A percentile compares a stretch with the other conserved stretches of the same genome.
Evolutionary conservation across 305 asterid species (phyloP).

Genomic region (Fraxinus ornus): DNA sequence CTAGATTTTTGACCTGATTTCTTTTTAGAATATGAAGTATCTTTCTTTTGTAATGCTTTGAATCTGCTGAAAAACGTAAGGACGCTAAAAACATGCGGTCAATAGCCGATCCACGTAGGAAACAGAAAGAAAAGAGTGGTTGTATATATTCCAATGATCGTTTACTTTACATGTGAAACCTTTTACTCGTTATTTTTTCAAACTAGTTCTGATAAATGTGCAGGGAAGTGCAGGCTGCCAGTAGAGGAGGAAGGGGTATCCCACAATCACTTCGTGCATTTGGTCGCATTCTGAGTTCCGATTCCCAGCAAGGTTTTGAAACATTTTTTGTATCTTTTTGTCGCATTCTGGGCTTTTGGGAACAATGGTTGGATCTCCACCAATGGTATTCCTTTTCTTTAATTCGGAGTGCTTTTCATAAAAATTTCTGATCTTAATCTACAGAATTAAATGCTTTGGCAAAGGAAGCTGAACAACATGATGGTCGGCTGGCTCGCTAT

Average conservation of each 20-base stretch:
- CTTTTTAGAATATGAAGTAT: not conserved
- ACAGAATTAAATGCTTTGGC: slow-evolving; percentile 57
- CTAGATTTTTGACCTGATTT: not conserved
- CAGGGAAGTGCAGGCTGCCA: slow-evolving; percentile 54
- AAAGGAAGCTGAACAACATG: slow-evolving; percentile 53
- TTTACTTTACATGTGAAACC: not conserved
- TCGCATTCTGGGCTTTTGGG: no score
- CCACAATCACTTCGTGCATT: slow-evolving; percentile 86
- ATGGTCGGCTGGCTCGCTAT: slow-evolving; percentile 75
- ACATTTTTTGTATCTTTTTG: not conserved
- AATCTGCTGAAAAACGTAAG: not conserved
- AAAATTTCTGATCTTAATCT: slow-evolving; percentile 5
- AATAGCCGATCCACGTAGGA: not conserved
- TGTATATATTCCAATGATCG: not conserved
- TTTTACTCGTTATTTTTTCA: not conserved
- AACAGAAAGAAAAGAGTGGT: not conserved
- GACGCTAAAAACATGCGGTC: not conserved
- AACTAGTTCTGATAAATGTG: not conserved
- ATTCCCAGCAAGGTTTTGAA: slow-evolving; percentile 45
- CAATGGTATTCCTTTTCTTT: not conserved
- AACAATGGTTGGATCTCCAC: no score
- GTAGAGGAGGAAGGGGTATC: slow-evolving; percentile 70
- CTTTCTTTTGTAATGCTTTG: not conserved
- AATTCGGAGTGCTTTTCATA: not conserved
- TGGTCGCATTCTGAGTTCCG: slow-evolving; percentile 62